These are phyloP conservation scores for Xylaria flabelliformis DNA, from an alignment of 495 filamentous ascomycete genomes.

Conservation along the genomic window DNA sequence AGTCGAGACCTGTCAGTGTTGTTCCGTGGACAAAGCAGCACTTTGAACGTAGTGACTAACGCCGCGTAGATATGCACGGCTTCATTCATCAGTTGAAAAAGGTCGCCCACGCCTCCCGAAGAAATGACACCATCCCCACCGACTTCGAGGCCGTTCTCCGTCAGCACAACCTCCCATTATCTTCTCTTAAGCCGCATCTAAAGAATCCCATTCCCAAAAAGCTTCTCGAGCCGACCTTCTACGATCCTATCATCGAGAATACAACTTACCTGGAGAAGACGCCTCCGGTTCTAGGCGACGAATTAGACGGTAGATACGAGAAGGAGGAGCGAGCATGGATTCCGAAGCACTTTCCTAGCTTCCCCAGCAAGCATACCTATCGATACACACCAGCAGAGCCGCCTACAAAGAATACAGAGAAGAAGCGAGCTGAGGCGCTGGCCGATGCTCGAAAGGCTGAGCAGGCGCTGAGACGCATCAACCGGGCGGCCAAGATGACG, in stretches of 20 bases:
- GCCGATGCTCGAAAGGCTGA: conserved; percentile 54
- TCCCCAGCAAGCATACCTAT: conserved; percentile 55
- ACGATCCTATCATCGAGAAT: conserved; percentile 40
- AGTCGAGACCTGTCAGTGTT: conserved; percentile 48
- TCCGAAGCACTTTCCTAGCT: conserved; percentile 50
- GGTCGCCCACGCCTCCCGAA: conserved; percentile 45
- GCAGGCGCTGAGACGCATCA: conserved; percentile 50
- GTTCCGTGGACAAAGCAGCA: not conserved
- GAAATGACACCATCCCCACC: conserved; percentile 43
- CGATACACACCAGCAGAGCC: conserved; percentile 47
- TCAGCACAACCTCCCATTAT: conserved; percentile 44
- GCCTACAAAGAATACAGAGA: conserved; percentile 43
- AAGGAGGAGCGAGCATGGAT: conserved; percentile 51
- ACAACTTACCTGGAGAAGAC: conserved; percentile 37
- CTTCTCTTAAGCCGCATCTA: conserved; percentile 47
- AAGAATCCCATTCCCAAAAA: conserved; percentile 47
- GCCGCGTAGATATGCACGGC: conserved; percentile 42
- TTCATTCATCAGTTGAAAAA: conserved; percentile 42
- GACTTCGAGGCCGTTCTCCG: conserved; percentile 51
- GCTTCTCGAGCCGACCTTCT: conserved; percentile 39
- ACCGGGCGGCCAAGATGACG: conserved; percentile 55
- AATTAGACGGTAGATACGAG: conserved; percentile 52
- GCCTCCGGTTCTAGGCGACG: conserved; percentile 46
- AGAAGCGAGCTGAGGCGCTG: conserved; percentile 51
- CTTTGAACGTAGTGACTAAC: conserved; percentile 19